These are phyloP conservation scores for Haplosporangium gracile DNA, from an alignment of 192 early-diverging fungal genomes.

Conservation along the genomic window DNA sequence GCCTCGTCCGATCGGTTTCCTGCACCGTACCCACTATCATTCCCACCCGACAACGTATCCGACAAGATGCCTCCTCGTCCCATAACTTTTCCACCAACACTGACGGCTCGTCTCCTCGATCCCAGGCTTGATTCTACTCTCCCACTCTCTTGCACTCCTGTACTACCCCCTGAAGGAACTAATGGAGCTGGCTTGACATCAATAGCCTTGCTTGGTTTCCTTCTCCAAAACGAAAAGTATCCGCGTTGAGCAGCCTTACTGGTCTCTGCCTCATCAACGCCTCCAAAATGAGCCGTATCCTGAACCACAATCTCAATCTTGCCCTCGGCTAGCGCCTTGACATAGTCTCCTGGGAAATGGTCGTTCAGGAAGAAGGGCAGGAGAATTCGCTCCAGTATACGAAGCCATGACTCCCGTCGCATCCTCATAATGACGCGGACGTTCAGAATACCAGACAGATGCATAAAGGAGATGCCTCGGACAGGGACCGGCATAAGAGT, in stretches of 20 bases:
- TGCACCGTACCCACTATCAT: slow-evolving; percentile 48
- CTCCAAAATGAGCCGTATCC: slow-evolving; percentile 32
- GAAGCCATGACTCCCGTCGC: slow-evolving; percentile 57
- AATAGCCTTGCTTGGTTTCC: background rate
- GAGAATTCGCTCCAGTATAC: slow-evolving; percentile 60
- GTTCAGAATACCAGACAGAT: slow-evolving; percentile 67
- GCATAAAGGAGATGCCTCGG: slow-evolving; percentile 64
- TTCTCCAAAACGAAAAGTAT: slow-evolving; percentile 28
- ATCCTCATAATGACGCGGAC: slow-evolving; percentile 59
- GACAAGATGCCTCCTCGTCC: background rate
- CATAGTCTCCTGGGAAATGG: slow-evolving; percentile 68
- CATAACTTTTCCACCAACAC: background rate
- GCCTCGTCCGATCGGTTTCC: slow-evolving; percentile 6
- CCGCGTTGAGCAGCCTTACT: slow-evolving; percentile 26
- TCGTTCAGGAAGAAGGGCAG: slow-evolving; percentile 69
- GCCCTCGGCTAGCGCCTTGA: slow-evolving; percentile 58
- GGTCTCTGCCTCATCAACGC: slow-evolving; percentile 39
- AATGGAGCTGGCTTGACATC: background rate
- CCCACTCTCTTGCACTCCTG: background rate
- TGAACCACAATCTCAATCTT: slow-evolving; percentile 61
- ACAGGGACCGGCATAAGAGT: slow-evolving; percentile 64
- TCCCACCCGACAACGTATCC: slow-evolving; percentile 18
- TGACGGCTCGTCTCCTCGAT: background rate
- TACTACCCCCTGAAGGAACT: background rate
- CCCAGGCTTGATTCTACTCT: background rate